These are phyloP conservation scores for Metschnikowia sp. DNA, from an alignment of 805 yeast genomes.

Conservation along the genomic window DNA sequence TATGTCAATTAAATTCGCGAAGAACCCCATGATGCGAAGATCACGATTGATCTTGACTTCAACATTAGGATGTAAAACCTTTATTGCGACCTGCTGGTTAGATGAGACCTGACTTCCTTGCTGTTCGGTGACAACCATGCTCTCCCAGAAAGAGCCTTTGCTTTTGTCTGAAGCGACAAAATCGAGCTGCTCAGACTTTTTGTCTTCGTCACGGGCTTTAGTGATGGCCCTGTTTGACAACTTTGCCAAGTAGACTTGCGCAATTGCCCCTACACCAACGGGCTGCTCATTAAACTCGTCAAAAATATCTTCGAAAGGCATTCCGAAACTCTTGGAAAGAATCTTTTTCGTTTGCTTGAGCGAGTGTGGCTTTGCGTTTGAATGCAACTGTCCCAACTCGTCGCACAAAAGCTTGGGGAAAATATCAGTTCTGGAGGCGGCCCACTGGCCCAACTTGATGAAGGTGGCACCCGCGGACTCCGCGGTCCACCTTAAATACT, in stretches of 20 bases:
- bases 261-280: slow-evolving; percentile 97
- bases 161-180: slow-evolving; percentile 10
- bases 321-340: slow-evolving; percentile 57
- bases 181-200: slow-evolving; percentile 14
- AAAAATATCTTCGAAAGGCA: slow-evolving; percentile 69
- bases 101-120: slow-evolving; percentile 32
- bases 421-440: slow-evolving; percentile 93
- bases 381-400: slow-evolving; percentile 73
- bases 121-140: slow-evolving; percentile 32
- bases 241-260: slow-evolving; percentile 85
- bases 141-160: slow-evolving; percentile 25
- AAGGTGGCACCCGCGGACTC: slow-evolving; percentile 92
- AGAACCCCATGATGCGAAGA: slow-evolving; percentile 74
- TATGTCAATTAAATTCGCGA: slow-evolving; percentile 65
- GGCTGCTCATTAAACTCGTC: slow-evolving; percentile 74
- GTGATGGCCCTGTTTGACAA: slow-evolving; percentile 46
- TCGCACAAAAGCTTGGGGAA: slow-evolving; percentile 77
- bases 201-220: slow-evolving; percentile 30
- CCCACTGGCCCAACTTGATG: slow-evolving; percentile 96
- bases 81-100: slow-evolving; percentile 73
- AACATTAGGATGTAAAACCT: slow-evolving; percentile 89
- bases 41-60: slow-evolving; percentile 72
- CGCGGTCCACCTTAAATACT: slow-evolving; percentile 57
- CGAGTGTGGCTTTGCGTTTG: slow-evolving; percentile 76
- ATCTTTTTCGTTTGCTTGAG: slow-evolving; percentile 55